phyloP scores from a whole-genome alignment of 2,329 filamentous ascomycete genomes.

The Harringtonia aguacate region DNA sequence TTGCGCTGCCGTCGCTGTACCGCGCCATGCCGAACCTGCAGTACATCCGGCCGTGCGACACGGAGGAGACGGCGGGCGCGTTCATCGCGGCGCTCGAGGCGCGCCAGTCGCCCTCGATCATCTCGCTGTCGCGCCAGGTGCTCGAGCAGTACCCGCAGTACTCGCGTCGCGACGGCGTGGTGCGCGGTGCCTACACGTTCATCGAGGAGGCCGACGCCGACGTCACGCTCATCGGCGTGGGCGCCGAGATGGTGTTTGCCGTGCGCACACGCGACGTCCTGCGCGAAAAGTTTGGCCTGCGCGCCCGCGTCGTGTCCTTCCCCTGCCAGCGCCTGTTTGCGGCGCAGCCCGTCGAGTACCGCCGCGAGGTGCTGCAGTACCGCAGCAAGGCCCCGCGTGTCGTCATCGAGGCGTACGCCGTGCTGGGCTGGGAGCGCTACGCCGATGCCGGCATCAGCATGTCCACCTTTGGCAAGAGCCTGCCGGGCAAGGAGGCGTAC shows the following conservation, averaged over 20 bases:
- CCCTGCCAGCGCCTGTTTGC: conserved; percentile 26
- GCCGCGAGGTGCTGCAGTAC: conserved; percentile 26
- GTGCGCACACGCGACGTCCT: conserved; percentile 29
- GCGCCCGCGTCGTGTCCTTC: conserved; percentile 24
- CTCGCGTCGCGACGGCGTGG: conserved; percentile 23
- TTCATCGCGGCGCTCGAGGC: conserved; percentile 26
- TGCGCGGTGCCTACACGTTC: conserved; percentile 29
- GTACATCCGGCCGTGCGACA: conserved; percentile 49
- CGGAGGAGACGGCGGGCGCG: conserved; percentile 46
- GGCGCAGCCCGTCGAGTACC: conserved; percentile 21
- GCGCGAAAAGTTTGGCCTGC: conserved; percentile 17
- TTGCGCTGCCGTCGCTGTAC: conserved; percentile 45
- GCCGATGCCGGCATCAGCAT: conserved; percentile 39
- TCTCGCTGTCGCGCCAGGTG: conserved; percentile 31
- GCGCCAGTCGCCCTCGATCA: conserved; percentile 25
- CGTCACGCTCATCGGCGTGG: conserved; percentile 27
- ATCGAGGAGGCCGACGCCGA: conserved; percentile 20
- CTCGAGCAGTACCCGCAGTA: conserved; percentile 21
- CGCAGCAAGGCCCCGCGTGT: conserved; percentile 24
- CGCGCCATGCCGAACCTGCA: conserved; percentile 52
- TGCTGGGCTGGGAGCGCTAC: conserved; percentile 44
- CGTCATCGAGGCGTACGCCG: conserved; percentile 40
- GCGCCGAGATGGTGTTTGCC: conserved; percentile 28
- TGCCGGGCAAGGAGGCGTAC: conserved; percentile 39
- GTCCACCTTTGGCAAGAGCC: conserved; percentile 36